A percentile compares a stretch with the other conserved stretches of the same genome.
These are phyloP conservation scores for Morella rubra DNA, from an alignment of 306 rosid species.

Conservation along the genomic window DNA sequence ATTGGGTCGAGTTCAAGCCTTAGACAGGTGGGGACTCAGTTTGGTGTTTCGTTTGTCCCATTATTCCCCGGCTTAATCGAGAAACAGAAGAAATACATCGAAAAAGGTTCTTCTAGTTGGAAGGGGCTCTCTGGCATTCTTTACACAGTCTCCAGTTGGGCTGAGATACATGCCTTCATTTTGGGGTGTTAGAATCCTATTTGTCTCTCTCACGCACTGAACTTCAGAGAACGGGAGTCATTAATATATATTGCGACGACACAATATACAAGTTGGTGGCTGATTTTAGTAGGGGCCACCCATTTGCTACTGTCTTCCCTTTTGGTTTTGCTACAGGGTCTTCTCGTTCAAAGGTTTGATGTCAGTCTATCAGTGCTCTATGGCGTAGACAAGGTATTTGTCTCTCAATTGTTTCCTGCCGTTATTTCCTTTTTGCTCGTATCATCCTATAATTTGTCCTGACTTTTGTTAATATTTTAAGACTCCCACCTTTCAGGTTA, in stretches of 20 bases:
- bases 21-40: slow-evolving; percentile 62
- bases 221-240: slow-evolving; percentile 37
- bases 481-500: slow-evolving; percentile 33
- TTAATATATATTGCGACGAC: slow-evolving; percentile 50
- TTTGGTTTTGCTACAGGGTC: slow-evolving; percentile 46
- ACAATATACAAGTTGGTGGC: slow-evolving; percentile 65
- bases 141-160: slow-evolving; percentile 89
- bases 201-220: slow-evolving; percentile 41
- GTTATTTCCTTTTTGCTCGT: slow-evolving; percentile 12
- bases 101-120: slow-evolving; percentile 62
- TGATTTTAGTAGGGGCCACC: slow-evolving; percentile 67
- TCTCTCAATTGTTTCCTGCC: slow-evolving; percentile 17
- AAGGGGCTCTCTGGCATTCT: slow-evolving; percentile 78
- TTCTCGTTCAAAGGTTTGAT: slow-evolving; percentile 45
- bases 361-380: slow-evolving; percentile 36
- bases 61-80: slow-evolving; percentile 68
- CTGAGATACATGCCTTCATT: slow-evolving; percentile 94
- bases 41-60: slow-evolving; percentile 82
- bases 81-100: slow-evolving; percentile 63
- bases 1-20: slow-evolving; percentile 92
- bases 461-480: not conserved
- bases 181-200: slow-evolving; percentile 73
- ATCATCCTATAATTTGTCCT: slow-evolving; percentile 18
- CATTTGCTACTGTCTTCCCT: slow-evolving; percentile 49
- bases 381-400: slow-evolving; percentile 53